These are phyloP conservation scores for Colletotrichum aenigma DNA, from an alignment of 2,329 filamentous ascomycete genomes.

Conservation along the genomic window DNA sequence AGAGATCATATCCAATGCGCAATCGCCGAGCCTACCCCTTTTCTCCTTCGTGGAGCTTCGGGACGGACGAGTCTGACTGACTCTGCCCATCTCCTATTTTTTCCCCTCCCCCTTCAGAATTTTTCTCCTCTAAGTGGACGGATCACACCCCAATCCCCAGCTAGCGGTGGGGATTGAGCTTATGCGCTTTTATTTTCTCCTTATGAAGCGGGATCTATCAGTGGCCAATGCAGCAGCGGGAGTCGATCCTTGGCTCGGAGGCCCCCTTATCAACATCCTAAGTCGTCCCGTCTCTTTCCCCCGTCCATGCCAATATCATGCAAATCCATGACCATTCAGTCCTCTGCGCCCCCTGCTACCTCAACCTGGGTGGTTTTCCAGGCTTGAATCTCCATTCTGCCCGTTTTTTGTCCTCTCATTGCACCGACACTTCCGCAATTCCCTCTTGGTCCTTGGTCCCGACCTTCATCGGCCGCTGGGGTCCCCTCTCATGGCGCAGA, in stretches of 20 bases:
- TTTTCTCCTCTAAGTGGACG: background rate
- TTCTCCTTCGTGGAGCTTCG: background rate
- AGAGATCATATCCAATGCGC: background rate
- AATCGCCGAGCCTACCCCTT: background rate
- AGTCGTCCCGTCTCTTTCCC: constrained; percentile 1
- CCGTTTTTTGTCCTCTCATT: background rate
- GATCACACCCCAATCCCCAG: background rate
- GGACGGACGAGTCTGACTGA: background rate
- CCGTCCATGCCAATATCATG: background rate
- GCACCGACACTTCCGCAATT: background rate
- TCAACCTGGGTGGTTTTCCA: background rate
- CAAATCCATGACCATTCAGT: background rate
- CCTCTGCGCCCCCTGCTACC: background rate
- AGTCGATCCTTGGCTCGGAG: constrained; percentile 12
- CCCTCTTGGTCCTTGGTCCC: background rate
- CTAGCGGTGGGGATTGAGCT: background rate
- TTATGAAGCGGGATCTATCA: background rate
- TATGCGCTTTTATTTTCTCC: background rate
- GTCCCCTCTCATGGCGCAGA: background rate
- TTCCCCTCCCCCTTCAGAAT: background rate
- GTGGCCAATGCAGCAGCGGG: constrained; percentile 6
- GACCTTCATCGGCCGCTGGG: background rate
- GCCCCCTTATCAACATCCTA: background rate
- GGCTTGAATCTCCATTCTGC: background rate
- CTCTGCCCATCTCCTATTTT: background rate